These are phyloP conservation scores for Arabidopsis lyrata DNA, from an alignment of 441 rosid genomes.

Conservation along the genomic window DNA sequence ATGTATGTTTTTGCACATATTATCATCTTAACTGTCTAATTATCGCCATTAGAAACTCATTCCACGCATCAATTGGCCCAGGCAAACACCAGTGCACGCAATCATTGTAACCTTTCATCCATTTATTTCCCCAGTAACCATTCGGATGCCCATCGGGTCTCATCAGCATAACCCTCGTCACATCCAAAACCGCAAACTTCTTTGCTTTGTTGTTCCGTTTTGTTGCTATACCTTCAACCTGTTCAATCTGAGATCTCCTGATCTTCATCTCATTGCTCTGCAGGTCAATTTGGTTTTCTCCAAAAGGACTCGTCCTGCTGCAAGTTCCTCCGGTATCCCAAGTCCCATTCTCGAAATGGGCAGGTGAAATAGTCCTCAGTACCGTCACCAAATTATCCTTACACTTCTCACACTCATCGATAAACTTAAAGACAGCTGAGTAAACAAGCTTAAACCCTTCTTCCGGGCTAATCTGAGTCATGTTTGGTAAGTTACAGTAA, in stretches of 20 bases:
- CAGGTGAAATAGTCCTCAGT: conserved; percentile 83
- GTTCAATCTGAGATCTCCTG: conserved; percentile 58
- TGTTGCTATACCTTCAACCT: conserved; percentile 47
- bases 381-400: conserved; percentile 47
- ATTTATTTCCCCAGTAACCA: conserved; percentile 63
- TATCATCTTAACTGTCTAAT: conserved; percentile 45
- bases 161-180: conserved; percentile 75
- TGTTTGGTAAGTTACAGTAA: conserved; percentile 60
- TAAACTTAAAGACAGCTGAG: conserved; percentile 52
- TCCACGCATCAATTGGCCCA: conserved; percentile 85
- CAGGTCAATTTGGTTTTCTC: conserved; percentile 39
- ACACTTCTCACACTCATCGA: conserved; percentile 50
- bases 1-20: conserved; percentile 18
- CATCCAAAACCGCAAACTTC: conserved; percentile 63
- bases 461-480: conserved; percentile 50
- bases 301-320: conserved; percentile 59
- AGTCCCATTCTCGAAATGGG: conserved; percentile 82
- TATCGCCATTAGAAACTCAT: conserved; percentile 64
- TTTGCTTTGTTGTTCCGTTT: conserved; percentile 37
- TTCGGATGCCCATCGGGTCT: conserved; percentile 91
- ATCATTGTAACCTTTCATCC: conserved; percentile 72
- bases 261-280: conserved; percentile 53
- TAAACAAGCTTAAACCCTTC: conserved; percentile 57
- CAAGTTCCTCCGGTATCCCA: conserved; percentile 87
- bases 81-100: conserved; percentile 97